These are phyloP conservation scores for Perkinsus olseni DNA, from an alignment of 169 alveolate species.

Conservation along the genomic window DNA sequence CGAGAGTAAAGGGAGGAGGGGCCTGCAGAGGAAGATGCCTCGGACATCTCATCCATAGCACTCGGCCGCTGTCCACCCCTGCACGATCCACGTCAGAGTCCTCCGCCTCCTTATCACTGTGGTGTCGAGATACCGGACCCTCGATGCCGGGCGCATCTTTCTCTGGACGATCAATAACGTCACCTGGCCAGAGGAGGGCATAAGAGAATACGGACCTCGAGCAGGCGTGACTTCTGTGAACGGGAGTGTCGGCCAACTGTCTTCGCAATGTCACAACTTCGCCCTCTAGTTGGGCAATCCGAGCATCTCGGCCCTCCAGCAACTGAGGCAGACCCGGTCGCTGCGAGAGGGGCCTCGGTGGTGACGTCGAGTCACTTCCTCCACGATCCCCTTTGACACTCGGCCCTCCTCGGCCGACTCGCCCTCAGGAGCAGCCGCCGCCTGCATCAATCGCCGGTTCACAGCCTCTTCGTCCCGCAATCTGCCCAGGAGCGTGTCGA, in stretches of 20 bases:
- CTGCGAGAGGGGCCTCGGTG: not conserved
- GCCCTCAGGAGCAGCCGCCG: not conserved
- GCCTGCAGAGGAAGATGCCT: too few species aligned
- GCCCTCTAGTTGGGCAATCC: not conserved
- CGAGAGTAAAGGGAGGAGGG: too few species aligned
- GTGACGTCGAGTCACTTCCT: not conserved
- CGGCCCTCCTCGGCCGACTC: not conserved
- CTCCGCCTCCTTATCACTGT: too few species aligned
- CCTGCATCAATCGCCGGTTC: not conserved
- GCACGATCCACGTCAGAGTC: too few species aligned
- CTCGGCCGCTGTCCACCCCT: too few species aligned
- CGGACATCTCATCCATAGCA: too few species aligned
- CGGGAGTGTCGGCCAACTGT: not conserved
- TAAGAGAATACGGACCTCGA: too few species aligned
- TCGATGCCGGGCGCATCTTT: too few species aligned
- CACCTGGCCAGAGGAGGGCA: too few species aligned
- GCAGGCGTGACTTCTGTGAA: not conserved
- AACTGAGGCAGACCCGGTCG: not conserved
- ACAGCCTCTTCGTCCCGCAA: not conserved
- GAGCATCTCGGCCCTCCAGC: not conserved
- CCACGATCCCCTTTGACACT: not conserved
- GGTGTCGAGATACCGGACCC: too few species aligned
- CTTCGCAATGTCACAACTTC: not conserved
- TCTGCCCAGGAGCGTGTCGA: not conserved
- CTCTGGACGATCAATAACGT: too few species aligned